Percentiles rank a stretch among this genome's conserved stretches.
Evolutionary conservation across 2,329 filamentous ascomycete genomes (phyloP).

Genomic region (Taxawa tesnikishii): DNA sequence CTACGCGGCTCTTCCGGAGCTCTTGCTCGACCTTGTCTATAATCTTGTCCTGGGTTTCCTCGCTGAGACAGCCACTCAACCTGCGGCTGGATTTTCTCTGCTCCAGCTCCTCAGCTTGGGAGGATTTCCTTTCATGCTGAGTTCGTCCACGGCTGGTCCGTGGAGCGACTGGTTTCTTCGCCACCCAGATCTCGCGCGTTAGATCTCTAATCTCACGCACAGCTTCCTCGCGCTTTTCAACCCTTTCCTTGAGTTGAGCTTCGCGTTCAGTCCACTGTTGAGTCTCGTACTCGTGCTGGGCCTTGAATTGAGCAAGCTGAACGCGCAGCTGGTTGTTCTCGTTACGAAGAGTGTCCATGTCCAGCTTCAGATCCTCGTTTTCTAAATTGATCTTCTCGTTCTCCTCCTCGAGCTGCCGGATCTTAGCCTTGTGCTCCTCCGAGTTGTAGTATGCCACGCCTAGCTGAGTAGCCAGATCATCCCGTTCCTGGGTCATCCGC

Average conservation of each 20-base stretch:
- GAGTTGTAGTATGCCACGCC: constrained; percentile 46
- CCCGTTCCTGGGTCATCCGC: constrained; percentile 50
- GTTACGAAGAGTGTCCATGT: constrained; percentile 47
- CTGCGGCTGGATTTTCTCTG: neutral
- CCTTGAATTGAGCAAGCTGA: constrained; percentile 22
- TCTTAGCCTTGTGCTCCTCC: constrained; percentile 45
- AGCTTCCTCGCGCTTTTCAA: constrained; percentile 4
- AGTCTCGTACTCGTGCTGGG: constrained; percentile 38
- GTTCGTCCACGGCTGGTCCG: neutral
- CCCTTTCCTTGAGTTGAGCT: constrained; percentile 5
- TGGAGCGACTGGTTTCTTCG: neutral
- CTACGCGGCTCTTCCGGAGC: constrained; percentile 12
- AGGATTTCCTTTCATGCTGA: neutral
- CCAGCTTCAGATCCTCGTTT: constrained; percentile 74
- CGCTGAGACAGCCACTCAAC: constrained; percentile 1
- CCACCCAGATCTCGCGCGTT: neutral
- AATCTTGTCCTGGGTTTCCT: constrained; percentile 10
- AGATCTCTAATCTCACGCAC: constrained; percentile 2
- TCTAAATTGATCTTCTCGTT: constrained; percentile 62
- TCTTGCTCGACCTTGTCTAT: constrained; percentile 16
- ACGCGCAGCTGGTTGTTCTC: constrained; percentile 28
- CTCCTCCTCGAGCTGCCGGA: constrained; percentile 42
- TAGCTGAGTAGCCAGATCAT: constrained; percentile 51
- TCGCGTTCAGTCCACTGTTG: constrained; percentile 9
- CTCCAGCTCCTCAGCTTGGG: neutral